Conservation (phyloP, 2,329 filamentous ascomycete species). For the Aspergillus sp. region DNA sequence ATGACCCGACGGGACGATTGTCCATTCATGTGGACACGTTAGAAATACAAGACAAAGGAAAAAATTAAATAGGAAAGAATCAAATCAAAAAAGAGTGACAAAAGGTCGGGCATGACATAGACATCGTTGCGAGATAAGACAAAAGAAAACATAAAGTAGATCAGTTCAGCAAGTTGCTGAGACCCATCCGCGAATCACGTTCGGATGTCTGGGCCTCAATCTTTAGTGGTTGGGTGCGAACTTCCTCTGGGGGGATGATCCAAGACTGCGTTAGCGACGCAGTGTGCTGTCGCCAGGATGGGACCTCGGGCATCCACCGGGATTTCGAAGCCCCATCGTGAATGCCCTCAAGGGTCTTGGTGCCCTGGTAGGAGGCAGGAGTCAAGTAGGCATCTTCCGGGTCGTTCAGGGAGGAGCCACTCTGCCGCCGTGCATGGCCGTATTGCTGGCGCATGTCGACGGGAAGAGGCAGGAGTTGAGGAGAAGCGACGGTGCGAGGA, state of each 20-base stretch:
- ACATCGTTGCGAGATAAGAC: conserved; percentile 10
- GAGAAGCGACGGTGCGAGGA: conserved; percentile 39
- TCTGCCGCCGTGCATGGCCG: conserved; percentile 25
- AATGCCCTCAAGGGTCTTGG: conserved; percentile 15
- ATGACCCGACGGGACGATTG: background rate
- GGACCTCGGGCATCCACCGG: conserved; percentile 21
- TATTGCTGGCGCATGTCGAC: conserved; percentile 38
- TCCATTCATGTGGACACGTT: conserved; percentile 8
- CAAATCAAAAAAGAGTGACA: conserved; percentile 9
- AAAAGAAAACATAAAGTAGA: conserved; percentile 9
- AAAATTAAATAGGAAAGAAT: background rate
- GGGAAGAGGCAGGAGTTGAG: conserved; percentile 33
- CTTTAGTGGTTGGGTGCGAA: conserved; percentile 9
- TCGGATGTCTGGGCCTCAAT: conserved; percentile 10
- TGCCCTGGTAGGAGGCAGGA: conserved; percentile 10
- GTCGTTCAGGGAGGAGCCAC: conserved; percentile 16
- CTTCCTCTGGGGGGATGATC: conserved; percentile 9
- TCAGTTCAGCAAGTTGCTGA: conserved; percentile 32
- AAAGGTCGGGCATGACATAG: conserved; percentile 8
- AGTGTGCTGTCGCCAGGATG: conserved; percentile 22
- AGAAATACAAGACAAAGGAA: conserved; percentile 16
- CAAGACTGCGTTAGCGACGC: conserved; percentile 19
- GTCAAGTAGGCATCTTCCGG: conserved; percentile 17
- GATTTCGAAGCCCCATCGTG: conserved; percentile 19
- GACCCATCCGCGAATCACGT: conserved; percentile 34